These are phyloP conservation scores for Ophiostoma montium DNA, from an alignment of 2,329 filamentous ascomycete genomes.

Conservation along the genomic window DNA sequence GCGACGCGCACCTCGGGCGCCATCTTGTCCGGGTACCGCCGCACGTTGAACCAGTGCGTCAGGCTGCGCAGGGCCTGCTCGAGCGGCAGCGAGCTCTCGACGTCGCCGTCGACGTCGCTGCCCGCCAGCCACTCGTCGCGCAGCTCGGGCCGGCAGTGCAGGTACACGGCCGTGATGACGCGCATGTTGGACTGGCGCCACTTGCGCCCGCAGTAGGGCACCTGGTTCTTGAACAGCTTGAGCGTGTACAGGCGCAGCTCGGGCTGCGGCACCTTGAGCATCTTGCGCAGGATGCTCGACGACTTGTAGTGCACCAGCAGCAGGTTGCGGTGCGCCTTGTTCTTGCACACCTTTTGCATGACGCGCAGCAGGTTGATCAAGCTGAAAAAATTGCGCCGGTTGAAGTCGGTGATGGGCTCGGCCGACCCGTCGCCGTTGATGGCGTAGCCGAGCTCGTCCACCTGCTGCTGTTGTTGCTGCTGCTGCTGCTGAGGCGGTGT, in stretches of 20 bases:
- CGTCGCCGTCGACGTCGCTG: conserved; percentile 81
- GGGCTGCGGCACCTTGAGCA: conserved; percentile 78
- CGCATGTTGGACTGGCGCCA: conserved; percentile 98
- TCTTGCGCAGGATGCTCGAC: conserved; percentile 79
- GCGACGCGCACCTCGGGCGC: conserved; percentile 41
- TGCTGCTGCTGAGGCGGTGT: too few species aligned
- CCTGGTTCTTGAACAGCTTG: conserved; percentile 97
- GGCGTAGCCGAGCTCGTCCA: conserved; percentile 81
- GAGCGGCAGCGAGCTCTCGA: conserved; percentile 80
- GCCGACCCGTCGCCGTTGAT: conserved; percentile 48
- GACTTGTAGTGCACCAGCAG: conserved; percentile 93
- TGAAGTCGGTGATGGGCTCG: conserved; percentile 76
- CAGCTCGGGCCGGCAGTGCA: conserved; percentile 84
- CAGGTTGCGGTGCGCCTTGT: conserved; percentile 88
- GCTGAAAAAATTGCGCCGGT: conserved; percentile 87
- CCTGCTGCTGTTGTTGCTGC: too few species aligned
- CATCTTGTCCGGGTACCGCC: conserved; percentile 69
- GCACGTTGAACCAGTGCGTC: conserved; percentile 89
- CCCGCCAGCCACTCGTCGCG: conserved; percentile 91
- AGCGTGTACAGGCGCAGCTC: conserved; percentile 84
- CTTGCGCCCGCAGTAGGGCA: conserved; percentile 94
- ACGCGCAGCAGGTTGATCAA: conserved; percentile 90
- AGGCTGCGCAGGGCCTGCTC: conserved; percentile 81
- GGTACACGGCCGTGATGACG: conserved; percentile 91
- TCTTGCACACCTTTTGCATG: conserved; percentile 93